Base-by-base conservation (phyloP, 202 grass and related monocot genomes). In the Carex sylvatica region DNA sequence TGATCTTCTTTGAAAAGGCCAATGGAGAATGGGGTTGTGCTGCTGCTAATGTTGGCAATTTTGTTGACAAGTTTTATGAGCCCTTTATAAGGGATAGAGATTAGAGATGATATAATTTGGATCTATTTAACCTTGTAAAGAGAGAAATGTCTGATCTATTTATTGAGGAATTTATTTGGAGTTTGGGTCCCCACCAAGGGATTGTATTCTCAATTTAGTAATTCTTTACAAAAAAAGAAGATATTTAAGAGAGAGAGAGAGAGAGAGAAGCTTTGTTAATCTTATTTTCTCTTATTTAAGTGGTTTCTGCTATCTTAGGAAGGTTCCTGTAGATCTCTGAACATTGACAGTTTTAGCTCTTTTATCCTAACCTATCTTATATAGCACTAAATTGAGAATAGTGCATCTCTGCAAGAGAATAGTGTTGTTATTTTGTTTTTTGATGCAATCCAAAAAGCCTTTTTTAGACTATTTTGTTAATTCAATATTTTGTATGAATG, bases 231-330 rank as follows among this genome's bases (percentile, higher is more conserved):
- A 81, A 81, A 79, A 78, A 80, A 78, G 14, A 78, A 78, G 54
- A 78, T 52, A 58, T 36, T 31, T 16, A 78, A 80, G 55, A 61
- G 55, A 30, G 59, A 80, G 55, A 61, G 55, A 61, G 67, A 30
- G 28, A 46, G 53, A 14, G n/a, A 23, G 12, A 64, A 61, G 54
- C 20, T 68, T 82, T 65, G 19, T 63, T 67, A 51, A 65, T 81
- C 58, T 63, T 81, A 10, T 81, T 16, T 55, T 11, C 1, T 28
- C 15, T 62, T 81, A 6, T 60, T 78, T 8, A 54, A 75, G 71
- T 55, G 72, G 49, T 55, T 55, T 75, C 71, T 55, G 79, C 61
- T 67, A 65, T 81, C 79, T 81, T 67, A 81, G 61, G 79, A 81
- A 81, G 35, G 23, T 64, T 82, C 40, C 42, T 81, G 78, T 81